Conservation (phyloP, 2,329 filamentous ascomycete species). For the Pestalotiopsis sp. region DNA sequence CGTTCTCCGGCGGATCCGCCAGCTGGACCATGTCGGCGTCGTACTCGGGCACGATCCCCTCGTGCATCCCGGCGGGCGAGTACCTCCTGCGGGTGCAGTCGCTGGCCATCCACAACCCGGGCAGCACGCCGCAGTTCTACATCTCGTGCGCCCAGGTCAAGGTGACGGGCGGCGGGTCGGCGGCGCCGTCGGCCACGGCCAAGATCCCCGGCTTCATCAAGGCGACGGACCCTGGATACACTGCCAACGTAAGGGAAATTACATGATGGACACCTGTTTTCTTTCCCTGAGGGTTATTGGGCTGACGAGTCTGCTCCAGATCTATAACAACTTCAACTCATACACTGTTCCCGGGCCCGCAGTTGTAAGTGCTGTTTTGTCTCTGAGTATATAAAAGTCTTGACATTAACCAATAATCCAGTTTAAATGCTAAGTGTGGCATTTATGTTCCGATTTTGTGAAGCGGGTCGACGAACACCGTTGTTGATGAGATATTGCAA, state of each 20-base stretch:
- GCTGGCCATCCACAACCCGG: slow-evolving; percentile 62
- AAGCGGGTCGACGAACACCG: neutral
- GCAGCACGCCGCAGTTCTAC: slow-evolving; percentile 49
- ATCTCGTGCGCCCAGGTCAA: slow-evolving; percentile 49
- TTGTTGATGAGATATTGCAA: neutral
- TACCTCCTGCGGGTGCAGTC: slow-evolving; percentile 63
- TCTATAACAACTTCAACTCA: slow-evolving; percentile 14
- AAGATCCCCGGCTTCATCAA: slow-evolving; percentile 46
- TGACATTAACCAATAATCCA: neutral
- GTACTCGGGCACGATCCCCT: slow-evolving; percentile 49
- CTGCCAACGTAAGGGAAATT: neutral
- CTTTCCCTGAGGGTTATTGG: neutral
- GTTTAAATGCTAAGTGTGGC: slow-evolving; percentile 5
- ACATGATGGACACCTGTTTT: neutral
- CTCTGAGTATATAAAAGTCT: neutral
- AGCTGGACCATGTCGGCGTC: slow-evolving; percentile 33
- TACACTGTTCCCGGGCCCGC: slow-evolving; percentile 10
- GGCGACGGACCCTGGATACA: slow-evolving; percentile 43
- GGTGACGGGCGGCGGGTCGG: slow-evolving; percentile 43
- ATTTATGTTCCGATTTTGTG: neutral
- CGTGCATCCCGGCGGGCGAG: slow-evolving; percentile 55
- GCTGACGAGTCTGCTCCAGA: neutral
- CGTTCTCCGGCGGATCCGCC: slow-evolving; percentile 34
- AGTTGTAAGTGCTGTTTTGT: neutral
- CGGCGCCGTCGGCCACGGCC: slow-evolving; percentile 34